Evolutionary conservation across 495 filamentous ascomycete genomes (phyloP).

Genomic region (Apiosordaria backusii): DNA sequence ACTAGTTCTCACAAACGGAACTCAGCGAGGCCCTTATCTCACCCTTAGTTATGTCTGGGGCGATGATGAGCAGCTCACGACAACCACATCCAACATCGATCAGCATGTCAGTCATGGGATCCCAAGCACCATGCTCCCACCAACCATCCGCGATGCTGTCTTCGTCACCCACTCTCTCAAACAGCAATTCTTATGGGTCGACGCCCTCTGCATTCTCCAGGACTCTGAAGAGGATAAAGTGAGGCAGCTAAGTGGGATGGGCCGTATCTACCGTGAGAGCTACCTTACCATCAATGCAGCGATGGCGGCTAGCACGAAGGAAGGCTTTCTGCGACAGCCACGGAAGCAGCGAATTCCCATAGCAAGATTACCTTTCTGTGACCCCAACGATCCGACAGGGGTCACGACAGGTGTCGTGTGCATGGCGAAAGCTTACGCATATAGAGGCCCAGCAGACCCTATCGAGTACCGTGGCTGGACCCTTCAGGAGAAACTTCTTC

Average conservation of each 20-base stretch:
- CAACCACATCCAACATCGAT: neutral
- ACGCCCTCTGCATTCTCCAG: conserved; percentile 5
- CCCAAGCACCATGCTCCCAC: neutral
- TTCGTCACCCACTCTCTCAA: neutral
- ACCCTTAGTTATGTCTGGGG: conserved; percentile 1
- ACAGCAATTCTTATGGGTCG: neutral
- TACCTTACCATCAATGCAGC: neutral
- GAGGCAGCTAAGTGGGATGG: neutral
- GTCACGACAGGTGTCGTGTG: neutral
- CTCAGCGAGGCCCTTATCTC: neutral
- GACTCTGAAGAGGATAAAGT: neutral
- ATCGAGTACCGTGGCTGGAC: neutral
- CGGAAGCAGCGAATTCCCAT: neutral
- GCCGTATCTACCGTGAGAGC: conserved; percentile 1
- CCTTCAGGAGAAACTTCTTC: neutral
- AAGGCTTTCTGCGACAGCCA: neutral
- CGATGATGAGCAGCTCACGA: neutral
- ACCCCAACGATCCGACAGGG: neutral
- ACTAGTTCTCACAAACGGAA: neutral
- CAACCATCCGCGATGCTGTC: neutral
- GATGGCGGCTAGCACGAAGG: neutral
- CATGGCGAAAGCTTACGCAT: too few relatives aligned
- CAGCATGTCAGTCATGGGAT: neutral
- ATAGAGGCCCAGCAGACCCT: too few relatives aligned
- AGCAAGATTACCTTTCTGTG: neutral